Evolutionary conservation across 1,284 basidiomycete species (phyloP), one percentile per base, ranked within the genome.

Genomic region (Pyrrhoderma noxium): DNA sequence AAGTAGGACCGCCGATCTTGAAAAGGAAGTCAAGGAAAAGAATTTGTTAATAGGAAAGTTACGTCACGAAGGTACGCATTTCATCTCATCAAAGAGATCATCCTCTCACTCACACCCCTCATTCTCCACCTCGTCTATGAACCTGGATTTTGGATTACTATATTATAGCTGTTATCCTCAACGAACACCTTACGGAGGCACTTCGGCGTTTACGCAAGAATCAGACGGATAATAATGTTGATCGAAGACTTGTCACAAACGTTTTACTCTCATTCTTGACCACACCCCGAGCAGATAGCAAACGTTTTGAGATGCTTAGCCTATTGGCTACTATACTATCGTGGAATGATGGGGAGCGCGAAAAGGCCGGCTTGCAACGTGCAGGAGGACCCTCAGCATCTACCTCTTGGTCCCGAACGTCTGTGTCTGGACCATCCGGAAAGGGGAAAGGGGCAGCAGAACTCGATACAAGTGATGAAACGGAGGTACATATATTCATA

Each of bases 141-240:
- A 31, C 27, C 5, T 31, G 27, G 27, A 31, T 31, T 31, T 31
- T 31, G 27, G 7, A 31, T 11, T 31, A 5, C 11, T 31, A 31
- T 31, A 5, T 11, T 18, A 8, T 40, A 40, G 93, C 87, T 45
- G 91, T 96, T 8, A 93, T 98, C 52, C 84, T 95, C 63, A 98
- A 99, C 62, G 95, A 99, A 64, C 95, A 99, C 62, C 76, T 99
- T 7, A 97, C 93, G 59, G 94, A 98, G 67, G 94, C 96, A 0
- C 77, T 99, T n/a, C 85, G 94, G 13, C 82, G 95, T 19, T 73
- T 99, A 42, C 82, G 93, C 35, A 86, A 85, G 58, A 89, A 85
- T 55, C 85, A 89, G 2, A 81, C 88, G 1, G 90, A 92, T 54
- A 86, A 80, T 47, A 95, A 90, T 56, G 95, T 99, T 16, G 95